Percentiles rank a stretch among this genome's conserved stretches.
These are phyloP conservation scores for Ascochyta lentis DNA, from an alignment of 2,329 filamentous ascomycete genomes.

Conservation along the genomic window DNA sequence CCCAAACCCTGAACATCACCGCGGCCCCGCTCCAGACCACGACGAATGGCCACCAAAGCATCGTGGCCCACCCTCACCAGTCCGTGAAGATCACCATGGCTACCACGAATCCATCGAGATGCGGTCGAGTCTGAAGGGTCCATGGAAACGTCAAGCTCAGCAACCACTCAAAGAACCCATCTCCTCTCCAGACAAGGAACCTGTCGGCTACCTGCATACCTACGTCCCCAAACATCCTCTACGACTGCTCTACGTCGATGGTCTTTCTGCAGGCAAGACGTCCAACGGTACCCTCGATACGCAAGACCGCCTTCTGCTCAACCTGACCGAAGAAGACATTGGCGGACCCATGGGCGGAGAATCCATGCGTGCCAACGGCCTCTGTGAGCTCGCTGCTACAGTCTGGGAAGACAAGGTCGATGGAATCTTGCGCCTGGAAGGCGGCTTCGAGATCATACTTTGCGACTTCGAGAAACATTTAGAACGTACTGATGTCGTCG, in stretches of 20 bases:
- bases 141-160: slow-evolving; percentile 8
- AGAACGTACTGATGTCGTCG: slow-evolving; percentile 20
- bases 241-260: slow-evolving; percentile 72
- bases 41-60: neutral
- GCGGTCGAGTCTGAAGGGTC: neutral
- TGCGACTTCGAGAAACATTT: slow-evolving; percentile 65
- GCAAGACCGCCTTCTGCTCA: slow-evolving; percentile 67
- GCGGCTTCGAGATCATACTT: slow-evolving; percentile 73
- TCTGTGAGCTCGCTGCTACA: slow-evolving; percentile 62
- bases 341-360: slow-evolving; percentile 54
- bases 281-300: slow-evolving; percentile 70
- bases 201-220: slow-evolving; percentile 68
- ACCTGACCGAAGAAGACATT: slow-evolving; percentile 28
- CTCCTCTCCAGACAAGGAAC: neutral
- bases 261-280: slow-evolving; percentile 72
- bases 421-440: slow-evolving; percentile 71
- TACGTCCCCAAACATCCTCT: slow-evolving; percentile 66
- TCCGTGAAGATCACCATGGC: neutral
- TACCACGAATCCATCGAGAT: neutral
- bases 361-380: slow-evolving; percentile 56
- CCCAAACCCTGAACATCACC: neutral
- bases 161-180: slow-evolving; percentile 2
- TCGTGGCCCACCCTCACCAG: neutral
- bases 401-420: slow-evolving; percentile 64
- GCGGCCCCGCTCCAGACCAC: neutral